Evolutionary conservation across 2,329 filamentous ascomycete genomes (phyloP).

Genomic region (Aspergillus floridensis): DNA sequence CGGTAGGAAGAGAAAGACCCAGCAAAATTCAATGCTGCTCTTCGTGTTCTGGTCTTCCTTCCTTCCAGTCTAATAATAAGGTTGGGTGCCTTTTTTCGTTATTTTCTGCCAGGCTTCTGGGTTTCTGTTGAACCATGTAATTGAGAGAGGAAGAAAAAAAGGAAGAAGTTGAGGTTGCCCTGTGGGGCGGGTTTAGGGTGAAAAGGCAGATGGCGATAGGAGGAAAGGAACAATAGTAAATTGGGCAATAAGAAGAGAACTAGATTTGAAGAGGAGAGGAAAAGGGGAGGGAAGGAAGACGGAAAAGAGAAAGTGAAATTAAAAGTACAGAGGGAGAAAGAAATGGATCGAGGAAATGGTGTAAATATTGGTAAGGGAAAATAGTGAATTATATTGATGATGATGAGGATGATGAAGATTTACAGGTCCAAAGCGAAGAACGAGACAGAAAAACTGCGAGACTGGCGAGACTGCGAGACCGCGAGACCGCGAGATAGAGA

Average conservation of each 20-base stretch:
- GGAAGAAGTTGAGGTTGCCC: neutral
- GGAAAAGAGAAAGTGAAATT: neutral
- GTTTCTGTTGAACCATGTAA: neutral
- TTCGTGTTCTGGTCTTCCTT: neutral
- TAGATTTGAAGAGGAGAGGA: neutral
- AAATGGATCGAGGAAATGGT: neutral
- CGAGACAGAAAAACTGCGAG: neutral
- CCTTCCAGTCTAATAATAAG: neutral
- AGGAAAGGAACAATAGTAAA: neutral
- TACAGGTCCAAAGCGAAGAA: neutral
- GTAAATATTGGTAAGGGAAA: neutral
- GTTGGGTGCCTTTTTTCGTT: neutral
- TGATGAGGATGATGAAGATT: neutral
- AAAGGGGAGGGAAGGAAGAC: slow-evolving; percentile 6
- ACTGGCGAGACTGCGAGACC: neutral
- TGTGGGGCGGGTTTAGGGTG: neutral
- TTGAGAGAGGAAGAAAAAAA: neutral
- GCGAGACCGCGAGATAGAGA: neutral
- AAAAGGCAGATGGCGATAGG: neutral
- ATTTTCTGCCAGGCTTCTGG: neutral
- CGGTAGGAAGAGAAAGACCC: neutral
- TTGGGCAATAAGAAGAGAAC: too few species aligned
- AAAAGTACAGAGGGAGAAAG: neutral
- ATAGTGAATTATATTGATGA: neutral
- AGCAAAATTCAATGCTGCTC: neutral